Evolutionary conservation across 2,329 filamentous ascomycete genomes (phyloP), one percentile per base, ranked within the genome.

Genomic region (Blastomyces emzantsi): DNA sequence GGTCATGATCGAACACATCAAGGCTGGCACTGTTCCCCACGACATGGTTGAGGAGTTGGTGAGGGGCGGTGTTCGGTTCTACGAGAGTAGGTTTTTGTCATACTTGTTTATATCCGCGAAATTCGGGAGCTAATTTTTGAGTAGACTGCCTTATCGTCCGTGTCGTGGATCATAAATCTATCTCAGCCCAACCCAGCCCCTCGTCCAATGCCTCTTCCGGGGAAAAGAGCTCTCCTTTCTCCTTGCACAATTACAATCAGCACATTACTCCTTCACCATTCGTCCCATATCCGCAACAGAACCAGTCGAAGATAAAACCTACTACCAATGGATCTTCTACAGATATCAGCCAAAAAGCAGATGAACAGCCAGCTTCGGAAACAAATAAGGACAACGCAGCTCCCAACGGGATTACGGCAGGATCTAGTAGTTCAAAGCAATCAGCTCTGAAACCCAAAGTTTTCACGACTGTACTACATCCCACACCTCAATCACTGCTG

Each of bases 231-330:
- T 78, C 82, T 3, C 86, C 88, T 13, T 93, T 90, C 67, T 97
- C 92, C 0, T 88, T 99, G 55, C 92, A 99, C 75, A 96, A 96
- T 74, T 90, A 92, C 74, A 96, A 92, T 71, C 87, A 87, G 65
- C 94, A 91, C 70, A 82, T 97, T 58, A 97, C 92, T 0, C 94
- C 93, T 0, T 97, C 94, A 0, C 86, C 92, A 0, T 92, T 88
- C 73, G 89, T 85, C 0, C 87, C 90, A 0, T 96, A 88, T 72
- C 90, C 88, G 19, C 76, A 75, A 59, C 75, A 76, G 59, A 76
- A 72, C 63, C 74, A 76, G 61, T 69, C 74, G 41, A 54, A 83
- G 82, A 66, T 81, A 82, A 70, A 78, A 72, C 59, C 70, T 36
- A 62, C 63, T 43, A 2, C 39, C 33, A 41, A 47, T 55, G 62